A percentile compares a stretch with the other conserved stretches of the same genome.
phyloP scores from a whole-genome alignment of 2,329 filamentous ascomycete species.

The Colletotrichum lindemuthianum region DNA sequence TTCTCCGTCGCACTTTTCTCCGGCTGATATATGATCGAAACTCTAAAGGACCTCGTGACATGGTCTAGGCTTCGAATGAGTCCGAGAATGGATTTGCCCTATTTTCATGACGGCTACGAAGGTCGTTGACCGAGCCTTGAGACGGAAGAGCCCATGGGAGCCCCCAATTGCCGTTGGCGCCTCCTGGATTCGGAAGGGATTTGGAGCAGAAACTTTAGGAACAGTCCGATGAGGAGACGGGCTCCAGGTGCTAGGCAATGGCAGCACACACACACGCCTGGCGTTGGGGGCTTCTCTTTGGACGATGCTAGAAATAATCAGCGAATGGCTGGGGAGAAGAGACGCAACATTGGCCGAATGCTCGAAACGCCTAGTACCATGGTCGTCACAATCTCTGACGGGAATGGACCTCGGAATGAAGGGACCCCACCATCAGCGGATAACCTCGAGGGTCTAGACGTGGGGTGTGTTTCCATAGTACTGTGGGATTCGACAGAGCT shows the following conservation, averaged over 20 bases:
- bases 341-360: slow-evolving; percentile 22
- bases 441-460: not conserved
- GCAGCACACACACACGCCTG: not conserved
- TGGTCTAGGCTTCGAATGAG: slow-evolving; percentile 1
- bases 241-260: slow-evolving; percentile 9
- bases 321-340: slow-evolving; percentile 14
- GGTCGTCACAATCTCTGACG: slow-evolving; percentile 11
- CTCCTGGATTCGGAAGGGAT: not conserved
- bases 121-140: slow-evolving; percentile 12
- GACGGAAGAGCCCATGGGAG: slow-evolving; percentile 25
- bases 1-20: slow-evolving; percentile 12
- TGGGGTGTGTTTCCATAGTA: too few species aligned
- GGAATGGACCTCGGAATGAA: slow-evolving; percentile 15
- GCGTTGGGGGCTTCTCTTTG: not conserved
- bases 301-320: slow-evolving; percentile 5
- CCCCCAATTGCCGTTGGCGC: slow-evolving; percentile 22
- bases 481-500: slow-evolving; percentile 2
- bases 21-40: slow-evolving; percentile 12
- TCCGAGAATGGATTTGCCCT: not conserved
- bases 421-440: slow-evolving; percentile 11
- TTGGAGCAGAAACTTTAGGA: slow-evolving; percentile 6
- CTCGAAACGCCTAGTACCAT: slow-evolving; percentile 22
- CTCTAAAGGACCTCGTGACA: slow-evolving; percentile 16
- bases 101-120: not conserved
- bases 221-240: slow-evolving; percentile 3